A percentile compares a stretch with the other conserved stretches of the same genome.
Conservation (phyloP, 1,284 basidiomycete species). For the Wallemia ichthyophaga region DNA sequence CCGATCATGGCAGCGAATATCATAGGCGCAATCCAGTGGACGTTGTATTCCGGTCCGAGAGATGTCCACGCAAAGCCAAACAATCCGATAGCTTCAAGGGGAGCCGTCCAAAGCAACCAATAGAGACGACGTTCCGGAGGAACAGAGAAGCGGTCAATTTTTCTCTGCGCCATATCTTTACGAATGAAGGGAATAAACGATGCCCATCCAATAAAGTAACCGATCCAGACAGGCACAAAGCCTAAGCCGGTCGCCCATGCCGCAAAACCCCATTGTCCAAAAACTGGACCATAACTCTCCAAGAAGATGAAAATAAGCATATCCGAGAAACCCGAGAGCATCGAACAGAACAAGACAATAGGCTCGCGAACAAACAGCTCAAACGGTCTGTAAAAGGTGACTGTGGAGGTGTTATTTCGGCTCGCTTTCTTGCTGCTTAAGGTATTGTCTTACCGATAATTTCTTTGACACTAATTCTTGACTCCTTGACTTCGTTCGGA, state of each 20-base stretch:
- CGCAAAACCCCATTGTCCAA: conserved; percentile 16
- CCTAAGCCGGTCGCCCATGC: conserved; percentile 13
- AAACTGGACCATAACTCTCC: conserved; percentile 10
- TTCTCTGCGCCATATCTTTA: conserved; percentile 10
- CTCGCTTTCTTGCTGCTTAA: neutral
- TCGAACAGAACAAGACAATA: neutral
- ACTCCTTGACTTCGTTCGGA: neutral
- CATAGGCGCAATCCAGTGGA: conserved; percentile 13
- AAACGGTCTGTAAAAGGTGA: neutral
- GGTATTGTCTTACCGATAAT: neutral
- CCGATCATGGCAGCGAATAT: conserved; percentile 16
- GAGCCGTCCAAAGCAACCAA: conserved; percentile 15
- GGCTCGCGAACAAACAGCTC: neutral
- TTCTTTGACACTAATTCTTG: neutral
- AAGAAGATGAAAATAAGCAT: neutral
- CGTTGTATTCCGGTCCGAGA: neutral
- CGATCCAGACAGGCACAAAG: conserved; percentile 17
- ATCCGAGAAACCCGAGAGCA: neutral
- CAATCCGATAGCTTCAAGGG: conserved; percentile 17
- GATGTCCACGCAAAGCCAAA: conserved; percentile 19
- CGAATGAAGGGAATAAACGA: conserved; percentile 15
- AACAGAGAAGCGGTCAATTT: conserved; percentile 9
- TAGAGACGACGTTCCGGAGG: conserved; percentile 16
- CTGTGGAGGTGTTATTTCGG: neutral
- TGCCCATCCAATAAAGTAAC: conserved; percentile 16